phyloP scores from a whole-genome alignment of 2,329 filamentous ascomycete species.

The Alternaria alternata region DNA sequence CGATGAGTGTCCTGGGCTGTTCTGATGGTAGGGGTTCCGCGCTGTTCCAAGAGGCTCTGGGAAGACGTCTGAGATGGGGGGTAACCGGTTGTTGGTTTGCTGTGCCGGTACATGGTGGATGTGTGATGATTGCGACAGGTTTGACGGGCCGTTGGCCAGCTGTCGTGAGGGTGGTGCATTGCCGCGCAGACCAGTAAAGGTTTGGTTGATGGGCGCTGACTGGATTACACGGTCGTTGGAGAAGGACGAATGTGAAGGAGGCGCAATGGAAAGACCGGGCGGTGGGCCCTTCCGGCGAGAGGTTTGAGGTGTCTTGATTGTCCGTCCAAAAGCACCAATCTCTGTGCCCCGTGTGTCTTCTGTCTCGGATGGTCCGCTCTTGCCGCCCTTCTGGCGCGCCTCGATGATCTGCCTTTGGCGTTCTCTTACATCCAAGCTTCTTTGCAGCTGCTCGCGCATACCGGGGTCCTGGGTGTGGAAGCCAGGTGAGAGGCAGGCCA shows the following conservation, averaged over 20 bases:
- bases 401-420: slow-evolving; percentile 96
- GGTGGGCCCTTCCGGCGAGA: slow-evolving; percentile 79
- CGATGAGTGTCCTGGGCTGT: slow-evolving; percentile 69
- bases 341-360: slow-evolving; percentile 46
- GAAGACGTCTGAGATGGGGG: slow-evolving; percentile 94
- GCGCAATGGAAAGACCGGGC: slow-evolving; percentile 91
- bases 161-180: slow-evolving; percentile 73
- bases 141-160: slow-evolving; percentile 81
- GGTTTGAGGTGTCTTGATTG: slow-evolving; percentile 74
- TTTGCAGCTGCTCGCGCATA: slow-evolving; percentile 93
- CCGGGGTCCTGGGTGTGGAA: slow-evolving; percentile 96
- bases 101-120: slow-evolving; percentile 89
- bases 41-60: slow-evolving; percentile 72
- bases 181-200: slow-evolving; percentile 85
- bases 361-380: slow-evolving; percentile 51
- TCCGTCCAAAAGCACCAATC: slow-evolving; percentile 53
- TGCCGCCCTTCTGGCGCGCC: slow-evolving; percentile 82
- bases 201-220: slow-evolving; percentile 92
- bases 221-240: slow-evolving; percentile 95
- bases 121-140: slow-evolving; percentile 82
- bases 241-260: slow-evolving; percentile 90
- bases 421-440: slow-evolving; percentile 91
- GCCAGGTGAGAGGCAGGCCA: slow-evolving; percentile 93
- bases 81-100: slow-evolving; percentile 90
- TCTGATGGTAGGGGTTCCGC: slow-evolving; percentile 64